These are phyloP conservation scores for Ophiorrhiza pumila DNA, from an alignment of 257 asterid genomes.

Conservation along the genomic window DNA sequence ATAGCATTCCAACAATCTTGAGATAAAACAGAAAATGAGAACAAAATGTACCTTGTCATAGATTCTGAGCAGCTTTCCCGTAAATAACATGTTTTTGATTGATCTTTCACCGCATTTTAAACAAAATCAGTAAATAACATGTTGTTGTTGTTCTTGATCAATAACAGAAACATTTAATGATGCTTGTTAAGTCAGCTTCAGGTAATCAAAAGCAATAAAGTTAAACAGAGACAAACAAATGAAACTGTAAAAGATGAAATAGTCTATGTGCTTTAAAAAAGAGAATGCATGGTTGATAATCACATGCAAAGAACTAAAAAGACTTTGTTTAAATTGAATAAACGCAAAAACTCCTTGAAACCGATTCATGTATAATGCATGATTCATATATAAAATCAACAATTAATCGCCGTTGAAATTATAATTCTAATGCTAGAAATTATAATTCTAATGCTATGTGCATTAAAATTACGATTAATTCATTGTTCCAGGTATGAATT, in stretches of 20 bases:
- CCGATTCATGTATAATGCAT: no score
- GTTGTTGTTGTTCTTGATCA: background rate
- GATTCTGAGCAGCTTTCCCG: slow-evolving; percentile 30
- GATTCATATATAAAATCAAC: no score
- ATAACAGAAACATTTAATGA: background rate
- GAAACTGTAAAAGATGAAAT: background rate
- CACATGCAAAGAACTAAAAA: no score
- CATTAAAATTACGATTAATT: no score
- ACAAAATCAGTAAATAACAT: background rate
- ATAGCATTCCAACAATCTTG: background rate
- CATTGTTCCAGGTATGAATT: no score
- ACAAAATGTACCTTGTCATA: slow-evolving; percentile 34
- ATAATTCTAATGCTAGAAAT: no score
- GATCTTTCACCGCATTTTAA: slow-evolving; percentile 35
- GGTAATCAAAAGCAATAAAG: background rate
- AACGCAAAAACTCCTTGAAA: no score
- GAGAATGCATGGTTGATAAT: background rate
- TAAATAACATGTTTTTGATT: slow-evolving; percentile 32
- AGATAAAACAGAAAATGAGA: background rate
- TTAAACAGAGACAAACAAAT: background rate
- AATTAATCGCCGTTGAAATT: no score
- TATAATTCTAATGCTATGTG: no score
- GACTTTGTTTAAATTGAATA: no score
- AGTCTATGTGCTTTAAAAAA: background rate
- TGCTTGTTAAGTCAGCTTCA: background rate